Evolutionary conservation across 2,329 filamentous ascomycete genomes (phyloP), one percentile per base, ranked within the genome.

Genomic region (Ophiostoma angusticollis): DNA sequence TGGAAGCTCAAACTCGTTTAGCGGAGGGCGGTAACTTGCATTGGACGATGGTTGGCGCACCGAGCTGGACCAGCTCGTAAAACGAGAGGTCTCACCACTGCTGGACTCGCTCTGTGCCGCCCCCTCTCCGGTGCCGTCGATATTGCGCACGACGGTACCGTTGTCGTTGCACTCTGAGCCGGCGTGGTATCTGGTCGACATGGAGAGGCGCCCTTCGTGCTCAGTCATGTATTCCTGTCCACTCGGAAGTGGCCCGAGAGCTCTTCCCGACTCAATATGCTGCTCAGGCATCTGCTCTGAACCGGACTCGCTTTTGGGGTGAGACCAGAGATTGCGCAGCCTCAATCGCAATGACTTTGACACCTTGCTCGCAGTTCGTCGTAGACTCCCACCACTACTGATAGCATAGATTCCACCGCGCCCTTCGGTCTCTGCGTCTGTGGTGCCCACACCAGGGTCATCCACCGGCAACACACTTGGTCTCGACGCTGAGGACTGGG

Each of bases 221-320:
- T 49, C 24, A 49, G 51, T 43, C 23, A 36, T 41, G 9, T 30
- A 41, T 5, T 38, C 31, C 11, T 35, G 34, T 2, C 31, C 38
- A 3, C 23, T 36, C 5, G 14, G 18, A 3, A 38, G 54, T 4
- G 37, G 31, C 1, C 6, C 30, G 3, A 31, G 55, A 18, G 52
- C 52, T 46, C 50, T 57, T 48, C 60, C 54, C 3, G 72, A 61
- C 28, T 67, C 57, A 13, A 74, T 61, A 40, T 77, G 71, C 45
- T 76, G 71, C 18, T 62, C 58, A 67, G 43, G 47, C 6, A 45
- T 7, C 17, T 36, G 38, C 3, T 35, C 31, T 2, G 25, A n/a
- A 21, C 22, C 25, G 9, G 30, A 35, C 11, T 44, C 47, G 22
- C 31, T 46, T 29, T 43, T 48, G 9, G 38, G 24, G 19, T 45